These are phyloP conservation scores for Podaxis sp. DNA, from an alignment of 768 basidiomycete genomes.

Conservation along the genomic window DNA sequence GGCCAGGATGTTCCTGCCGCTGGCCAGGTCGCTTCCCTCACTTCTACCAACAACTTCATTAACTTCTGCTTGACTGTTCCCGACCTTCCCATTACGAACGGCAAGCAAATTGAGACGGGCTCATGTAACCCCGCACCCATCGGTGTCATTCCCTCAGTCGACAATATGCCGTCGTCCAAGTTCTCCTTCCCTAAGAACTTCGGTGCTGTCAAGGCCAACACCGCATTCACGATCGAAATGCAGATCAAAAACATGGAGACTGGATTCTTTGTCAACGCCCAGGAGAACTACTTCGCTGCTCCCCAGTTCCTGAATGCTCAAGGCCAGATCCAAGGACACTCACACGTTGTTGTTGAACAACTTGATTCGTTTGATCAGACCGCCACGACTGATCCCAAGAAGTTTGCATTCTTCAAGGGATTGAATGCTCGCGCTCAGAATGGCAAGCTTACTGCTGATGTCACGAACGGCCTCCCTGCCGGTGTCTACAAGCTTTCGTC, in stretches of 20 bases:
- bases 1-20: slow-evolving; percentile 40
- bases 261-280: slow-evolving; percentile 54
- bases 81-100: slow-evolving; percentile 52
- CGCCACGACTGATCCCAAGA: slow-evolving; percentile 44
- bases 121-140: slow-evolving; percentile 57
- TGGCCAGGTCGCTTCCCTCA: slow-evolving; percentile 51
- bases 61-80: slow-evolving; percentile 48
- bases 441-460: slow-evolving; percentile 47
- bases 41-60: slow-evolving; percentile 66
- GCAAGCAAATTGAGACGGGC: slow-evolving; percentile 42
- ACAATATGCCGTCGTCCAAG: slow-evolving; percentile 48
- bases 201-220: slow-evolving; percentile 37
- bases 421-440: slow-evolving; percentile 47
- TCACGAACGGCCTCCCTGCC: slow-evolving; percentile 51
- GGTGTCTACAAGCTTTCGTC: slow-evolving; percentile 57
- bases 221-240: slow-evolving; percentile 44
- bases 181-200: slow-evolving; percentile 44
- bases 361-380: slow-evolving; percentile 43
- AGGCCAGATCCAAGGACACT: slow-evolving; percentile 51
- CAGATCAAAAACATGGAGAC: slow-evolving; percentile 35
- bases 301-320: slow-evolving; percentile 47
- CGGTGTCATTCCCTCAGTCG: slow-evolving; percentile 43
- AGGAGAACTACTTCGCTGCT: slow-evolving; percentile 47
- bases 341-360: slow-evolving; percentile 54
- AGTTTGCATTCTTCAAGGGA: slow-evolving; percentile 69